These are phyloP conservation scores for Raddia guianensis DNA, from an alignment of 176 grass and related monocot genomes.

Conservation along the genomic window DNA sequence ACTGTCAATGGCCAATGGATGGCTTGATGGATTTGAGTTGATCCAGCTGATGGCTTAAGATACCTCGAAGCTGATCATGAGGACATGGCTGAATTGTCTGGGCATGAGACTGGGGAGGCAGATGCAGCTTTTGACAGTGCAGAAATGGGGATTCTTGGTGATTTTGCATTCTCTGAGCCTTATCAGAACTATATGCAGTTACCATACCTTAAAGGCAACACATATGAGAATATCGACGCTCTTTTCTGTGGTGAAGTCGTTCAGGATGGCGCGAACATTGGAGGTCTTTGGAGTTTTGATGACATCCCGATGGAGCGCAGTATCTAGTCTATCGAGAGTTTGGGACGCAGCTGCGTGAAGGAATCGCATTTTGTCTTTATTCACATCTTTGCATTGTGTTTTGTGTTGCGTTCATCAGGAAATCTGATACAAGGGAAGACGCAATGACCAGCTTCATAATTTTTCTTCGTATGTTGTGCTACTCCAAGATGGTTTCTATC, in stretches of 20 bases:
- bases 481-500: not conserved
- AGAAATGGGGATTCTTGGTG: not conserved
- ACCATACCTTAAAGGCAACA: constrained; percentile 4
- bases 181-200: constrained; percentile 31
- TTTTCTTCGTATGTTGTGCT: not conserved
- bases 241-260: not conserved
- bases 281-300: constrained; percentile 36
- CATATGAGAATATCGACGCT: constrained; percentile 22
- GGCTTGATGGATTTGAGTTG: constrained; percentile 27
- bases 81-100: not conserved
- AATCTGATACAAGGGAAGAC: not conserved
- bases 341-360: not conserved
- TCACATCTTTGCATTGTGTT: not conserved
- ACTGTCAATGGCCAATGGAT: not conserved
- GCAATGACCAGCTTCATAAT: not conserved
- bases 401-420: not conserved
- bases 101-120: not conserved
- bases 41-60: not conserved
- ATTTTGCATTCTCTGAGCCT: not conserved
- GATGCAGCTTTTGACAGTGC: not conserved
- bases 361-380: not conserved
- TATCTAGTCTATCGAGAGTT: constrained; percentile 26
- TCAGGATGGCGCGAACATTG: constrained; percentile 13
- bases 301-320: not conserved
- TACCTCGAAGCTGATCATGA: not conserved